These are phyloP conservation scores for Galeopsis tetrahit DNA, from an alignment of 257 asterid genomes.

Conservation along the genomic window DNA sequence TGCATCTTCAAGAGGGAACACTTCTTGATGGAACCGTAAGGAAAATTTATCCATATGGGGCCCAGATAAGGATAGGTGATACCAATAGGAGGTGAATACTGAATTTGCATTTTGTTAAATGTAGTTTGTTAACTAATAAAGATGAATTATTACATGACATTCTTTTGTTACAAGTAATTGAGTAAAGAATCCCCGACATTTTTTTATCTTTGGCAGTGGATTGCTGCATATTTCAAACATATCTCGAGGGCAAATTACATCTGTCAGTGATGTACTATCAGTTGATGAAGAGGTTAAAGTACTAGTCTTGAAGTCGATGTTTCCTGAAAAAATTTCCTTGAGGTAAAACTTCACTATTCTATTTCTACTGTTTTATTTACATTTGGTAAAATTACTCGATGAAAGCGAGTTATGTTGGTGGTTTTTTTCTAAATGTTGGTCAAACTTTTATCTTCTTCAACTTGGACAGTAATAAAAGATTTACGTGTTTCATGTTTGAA, in stretches of 20 bases:
- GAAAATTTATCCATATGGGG: constrained; percentile 83
- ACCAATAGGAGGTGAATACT: constrained; percentile 79
- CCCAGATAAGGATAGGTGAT: constrained; percentile 88
- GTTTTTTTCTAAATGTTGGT: not conserved
- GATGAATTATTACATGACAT: not conserved
- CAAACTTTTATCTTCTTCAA: not conserved
- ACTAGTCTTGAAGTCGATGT: constrained; percentile 73
- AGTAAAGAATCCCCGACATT: constrained; percentile 1
- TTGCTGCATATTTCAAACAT: constrained; percentile 87
- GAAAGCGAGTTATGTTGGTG: not conserved
- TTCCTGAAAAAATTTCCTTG: constrained; percentile 82
- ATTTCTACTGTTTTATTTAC: not conserved
- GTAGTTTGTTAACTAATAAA: constrained; percentile 17
- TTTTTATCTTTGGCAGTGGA: constrained; percentile 61
- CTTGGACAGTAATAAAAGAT: not conserved
- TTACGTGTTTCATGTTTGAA: not conserved
- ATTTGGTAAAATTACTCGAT: not conserved
- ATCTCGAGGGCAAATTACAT: constrained; percentile 51
- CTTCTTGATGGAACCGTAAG: constrained; percentile 89
- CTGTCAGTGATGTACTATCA: constrained; percentile 68
- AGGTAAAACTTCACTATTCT: constrained; percentile 52
- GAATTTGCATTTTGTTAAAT: not conserved
- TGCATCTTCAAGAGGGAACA: constrained; percentile 79
- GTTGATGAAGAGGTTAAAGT: constrained; percentile 85
- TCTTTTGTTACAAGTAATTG: not conserved